Base-by-base conservation (phyloP, 495 filamentous ascomycete species). In the Neurospora sp. region DNA sequence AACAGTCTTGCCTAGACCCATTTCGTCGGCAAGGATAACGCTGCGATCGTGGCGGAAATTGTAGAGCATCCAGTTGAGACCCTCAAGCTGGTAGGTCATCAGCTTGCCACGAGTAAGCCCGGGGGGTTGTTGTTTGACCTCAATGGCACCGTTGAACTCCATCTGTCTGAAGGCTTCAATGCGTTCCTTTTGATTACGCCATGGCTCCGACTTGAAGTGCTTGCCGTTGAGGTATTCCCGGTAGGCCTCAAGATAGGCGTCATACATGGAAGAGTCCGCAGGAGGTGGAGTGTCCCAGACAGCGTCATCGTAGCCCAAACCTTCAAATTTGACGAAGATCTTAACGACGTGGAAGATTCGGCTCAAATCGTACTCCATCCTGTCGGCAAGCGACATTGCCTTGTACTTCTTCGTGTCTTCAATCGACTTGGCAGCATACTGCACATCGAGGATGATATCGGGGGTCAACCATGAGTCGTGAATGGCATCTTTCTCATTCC, bases 1-100 rank as follows among this genome's bases (percentile, higher is more conserved):
- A 68, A 99, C 92, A 0, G 96, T 99, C 84, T 99, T 99, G 37
- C 96, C 96, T 11, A 99, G 89, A 5, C 96, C 96, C 96, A 99
- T 99, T 79, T 99, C 96, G 76, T 99, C 96, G 3, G 96, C 96
- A 3, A 99, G 88, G 76, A 99, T 96, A n/a, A 91, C 91, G 76
- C 96, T 98, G 73, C 92, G 87, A 73, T 90, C 85, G 68, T 88
- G 83, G 73, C 92, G 89, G 84, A 93, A 97, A 78, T 93, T 94
- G 79, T 93, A 97, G 72, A 97, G 91, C n/a, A 98, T 88, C 94
- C 96, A 99, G 78, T 98, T 98, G 72, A 98, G 80, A 18, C 96
- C 96, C 22, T 98, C 93, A 48, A 95, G 82, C 78, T 99, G 96
- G 78, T 99, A 99, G 12, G 87, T 84, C 94, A 99, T 98, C 44